Evolutionary conservation across 495 filamentous ascomycete genomes (phyloP).

Genomic region (Penicillium fimorum): DNA sequence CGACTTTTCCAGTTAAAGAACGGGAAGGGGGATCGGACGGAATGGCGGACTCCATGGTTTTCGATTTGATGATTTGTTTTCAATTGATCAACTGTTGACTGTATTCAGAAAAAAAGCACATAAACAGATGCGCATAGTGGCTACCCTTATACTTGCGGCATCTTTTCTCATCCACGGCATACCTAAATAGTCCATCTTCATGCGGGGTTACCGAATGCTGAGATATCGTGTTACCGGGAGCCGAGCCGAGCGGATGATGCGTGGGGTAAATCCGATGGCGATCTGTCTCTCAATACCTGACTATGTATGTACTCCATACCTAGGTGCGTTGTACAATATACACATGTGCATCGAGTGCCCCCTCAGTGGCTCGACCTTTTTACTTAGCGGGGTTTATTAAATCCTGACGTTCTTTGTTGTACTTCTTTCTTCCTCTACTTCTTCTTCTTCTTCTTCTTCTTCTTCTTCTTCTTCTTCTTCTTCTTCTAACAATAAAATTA

Average conservation of each 20-base stretch:
- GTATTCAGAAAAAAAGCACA: neutral
- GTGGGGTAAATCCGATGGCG: neutral
- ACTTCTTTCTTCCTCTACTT: neutral
- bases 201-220: slow-evolving; percentile 16
- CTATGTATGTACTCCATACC: too few relatives aligned
- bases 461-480: neutral
- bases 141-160: neutral
- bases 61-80: neutral
- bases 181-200: neutral
- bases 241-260: slow-evolving; percentile 27
- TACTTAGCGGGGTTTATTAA: neutral
- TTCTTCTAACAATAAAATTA: neutral
- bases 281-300: neutral
- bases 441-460: neutral
- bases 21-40: slow-evolving; percentile 27
- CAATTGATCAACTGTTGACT: neutral
- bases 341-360: neutral
- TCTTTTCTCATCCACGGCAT: neutral
- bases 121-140: neutral
- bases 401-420: too few relatives aligned
- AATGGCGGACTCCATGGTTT: slow-evolving; percentile 21
- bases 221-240: neutral
- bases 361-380: neutral
- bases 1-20: slow-evolving; percentile 45
- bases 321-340: too few relatives aligned